phyloP scores from a whole-genome alignment of 768 basidiomycete species.

The Tulasnella sp. region DNA sequence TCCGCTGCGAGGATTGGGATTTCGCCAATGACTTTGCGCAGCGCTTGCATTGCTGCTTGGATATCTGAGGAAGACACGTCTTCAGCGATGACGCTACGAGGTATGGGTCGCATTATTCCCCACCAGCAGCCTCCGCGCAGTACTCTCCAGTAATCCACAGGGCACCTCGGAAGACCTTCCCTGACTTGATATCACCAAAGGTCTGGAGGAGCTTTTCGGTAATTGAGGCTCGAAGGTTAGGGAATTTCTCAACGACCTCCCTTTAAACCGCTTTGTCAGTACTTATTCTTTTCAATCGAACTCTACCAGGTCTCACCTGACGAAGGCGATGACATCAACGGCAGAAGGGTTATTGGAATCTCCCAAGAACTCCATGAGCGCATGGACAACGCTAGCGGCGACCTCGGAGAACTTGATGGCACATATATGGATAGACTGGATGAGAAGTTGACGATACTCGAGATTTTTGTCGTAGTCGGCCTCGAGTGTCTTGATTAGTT shows the following conservation, averaged over 20 bases:
- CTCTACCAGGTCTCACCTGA: constrained; percentile 40
- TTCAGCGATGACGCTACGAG: not conserved
- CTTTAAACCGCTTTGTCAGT: constrained; percentile 32
- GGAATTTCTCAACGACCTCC: constrained; percentile 98
- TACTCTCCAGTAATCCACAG: constrained; percentile 99
- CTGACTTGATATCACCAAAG: constrained; percentile 82
- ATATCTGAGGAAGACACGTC: constrained; percentile 43
- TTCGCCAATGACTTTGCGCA: constrained; percentile 84
- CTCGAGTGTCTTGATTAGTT: constrained; percentile 88
- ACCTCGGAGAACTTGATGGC: constrained; percentile 97
- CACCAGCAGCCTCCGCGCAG: constrained; percentile 45
- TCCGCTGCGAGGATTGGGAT: constrained; percentile 95
- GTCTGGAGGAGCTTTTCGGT: constrained; percentile 77
- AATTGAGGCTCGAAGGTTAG: constrained; percentile 69
- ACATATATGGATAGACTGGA: constrained; percentile 93
- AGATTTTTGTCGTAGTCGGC: constrained; percentile 89
- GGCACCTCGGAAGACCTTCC: constrained; percentile 93
- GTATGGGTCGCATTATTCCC: constrained; percentile 22
- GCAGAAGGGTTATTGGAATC: constrained; percentile 94
- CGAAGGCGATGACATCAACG: constrained; percentile 86
- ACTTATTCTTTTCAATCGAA: not conserved
- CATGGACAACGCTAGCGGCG: constrained; percentile 89
- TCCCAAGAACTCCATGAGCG: constrained; percentile 87
- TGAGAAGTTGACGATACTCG: constrained; percentile 92
- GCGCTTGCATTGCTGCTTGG: constrained; percentile 60